These are phyloP conservation scores for Apiospora sp. DNA, from an alignment of 2,329 filamentous ascomycete species.

Conservation along the genomic window DNA sequence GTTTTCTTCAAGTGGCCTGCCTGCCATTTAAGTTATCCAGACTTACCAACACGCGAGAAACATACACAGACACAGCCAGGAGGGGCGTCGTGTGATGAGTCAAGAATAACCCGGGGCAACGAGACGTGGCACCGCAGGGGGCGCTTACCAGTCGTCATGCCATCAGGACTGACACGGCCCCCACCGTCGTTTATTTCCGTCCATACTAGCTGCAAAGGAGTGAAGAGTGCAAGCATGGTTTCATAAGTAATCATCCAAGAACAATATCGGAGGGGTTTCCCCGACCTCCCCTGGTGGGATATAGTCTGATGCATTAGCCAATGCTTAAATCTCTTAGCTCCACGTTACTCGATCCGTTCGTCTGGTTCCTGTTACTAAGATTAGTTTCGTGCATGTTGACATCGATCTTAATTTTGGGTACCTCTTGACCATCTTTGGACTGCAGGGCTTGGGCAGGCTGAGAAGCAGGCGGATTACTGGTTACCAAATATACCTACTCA, in stretches of 20 bases:
- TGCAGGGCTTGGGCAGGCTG: background rate
- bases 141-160: background rate
- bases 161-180: background rate
- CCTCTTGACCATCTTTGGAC: background rate
- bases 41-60: background rate
- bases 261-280: background rate
- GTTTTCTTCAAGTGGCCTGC: too few species aligned
- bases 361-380: slow-evolving; percentile 17
- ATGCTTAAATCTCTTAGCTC: background rate
- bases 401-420: background rate
- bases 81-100: background rate
- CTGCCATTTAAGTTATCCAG: background rate
- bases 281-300: background rate
- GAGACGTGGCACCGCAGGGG: background rate
- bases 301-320: background rate
- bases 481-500: too few species aligned
- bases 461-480: too few species aligned
- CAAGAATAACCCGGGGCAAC: background rate
- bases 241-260: background rate
- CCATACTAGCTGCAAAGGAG: background rate
- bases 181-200: background rate
- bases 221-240: background rate
- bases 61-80: background rate
- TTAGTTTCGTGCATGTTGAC: background rate
- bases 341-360: background rate